Conservation (phyloP, 1,139 yeast species). For the Yamadazyma aaseri region DNA sequence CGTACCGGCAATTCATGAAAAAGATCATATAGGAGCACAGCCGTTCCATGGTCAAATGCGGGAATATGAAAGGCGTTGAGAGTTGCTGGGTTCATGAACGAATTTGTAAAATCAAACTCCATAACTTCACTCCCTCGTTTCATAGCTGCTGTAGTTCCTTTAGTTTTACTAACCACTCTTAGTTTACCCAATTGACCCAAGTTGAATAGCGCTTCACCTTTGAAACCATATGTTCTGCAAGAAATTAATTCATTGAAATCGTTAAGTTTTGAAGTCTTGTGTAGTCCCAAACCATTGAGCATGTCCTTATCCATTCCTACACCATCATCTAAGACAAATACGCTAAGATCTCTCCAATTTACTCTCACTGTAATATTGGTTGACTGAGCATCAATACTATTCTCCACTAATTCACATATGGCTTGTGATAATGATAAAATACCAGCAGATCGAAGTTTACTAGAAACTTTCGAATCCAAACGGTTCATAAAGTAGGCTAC, state of each 20-base stretch:
- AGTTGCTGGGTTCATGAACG: slow-evolving; percentile 8
- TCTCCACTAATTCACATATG: slow-evolving; percentile 73
- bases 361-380: slow-evolving; percentile 59
- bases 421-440: slow-evolving; percentile 33
- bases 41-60: slow-evolving; percentile 44
- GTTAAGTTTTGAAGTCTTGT: slow-evolving; percentile 69
- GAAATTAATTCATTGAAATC: slow-evolving; percentile 48
- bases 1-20: slow-evolving; percentile 64
- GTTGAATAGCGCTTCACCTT: slow-evolving; percentile 81
- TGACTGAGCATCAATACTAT: slow-evolving; percentile 75
- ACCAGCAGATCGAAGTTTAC: slow-evolving; percentile 1
- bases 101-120: slow-evolving; percentile 8
- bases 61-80: slow-evolving; percentile 7
- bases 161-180: slow-evolving; percentile 4
- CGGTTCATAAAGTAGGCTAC: not conserved
- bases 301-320: slow-evolving; percentile 63
- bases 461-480: not conserved
- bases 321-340: slow-evolving; percentile 77
- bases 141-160: not conserved
- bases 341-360: slow-evolving; percentile 57
- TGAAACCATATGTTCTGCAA: slow-evolving; percentile 61
- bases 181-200: slow-evolving; percentile 23
- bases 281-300: slow-evolving; percentile 59
- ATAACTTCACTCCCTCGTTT: not conserved
- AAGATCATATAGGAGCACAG: slow-evolving; percentile 44